Evolutionary conservation across 1,139 yeast genomes (phyloP).

Genomic region (Eremothecium coryli): DNA sequence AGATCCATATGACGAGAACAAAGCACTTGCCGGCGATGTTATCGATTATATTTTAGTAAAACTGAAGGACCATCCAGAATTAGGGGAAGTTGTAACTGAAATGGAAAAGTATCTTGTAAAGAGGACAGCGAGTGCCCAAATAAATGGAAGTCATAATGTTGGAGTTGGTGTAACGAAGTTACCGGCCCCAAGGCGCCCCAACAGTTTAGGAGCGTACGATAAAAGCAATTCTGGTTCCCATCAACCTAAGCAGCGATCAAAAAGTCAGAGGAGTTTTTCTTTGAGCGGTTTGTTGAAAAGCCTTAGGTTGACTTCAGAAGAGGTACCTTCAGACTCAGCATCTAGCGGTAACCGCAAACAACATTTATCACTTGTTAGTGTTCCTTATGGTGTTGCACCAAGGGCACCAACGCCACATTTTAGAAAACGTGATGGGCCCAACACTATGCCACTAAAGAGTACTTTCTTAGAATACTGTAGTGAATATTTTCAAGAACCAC

Average conservation of each 20-base stretch:
- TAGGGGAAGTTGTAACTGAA: conserved; percentile 53
- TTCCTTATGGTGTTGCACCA: conserved; percentile 44
- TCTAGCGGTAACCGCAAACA: conserved; percentile 5
- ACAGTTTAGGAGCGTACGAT: conserved; percentile 7
- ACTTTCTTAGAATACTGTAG: conserved; percentile 82
- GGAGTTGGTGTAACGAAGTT: conserved; percentile 6
- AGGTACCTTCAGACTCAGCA: conserved; percentile 1
- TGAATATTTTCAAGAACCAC: conserved; percentile 95
- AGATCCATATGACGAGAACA: conserved; percentile 84
- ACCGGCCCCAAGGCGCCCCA: conserved; percentile 10
- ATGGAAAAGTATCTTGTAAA: conserved; percentile 57
- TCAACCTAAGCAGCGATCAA: not conserved
- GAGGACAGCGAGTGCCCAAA: conserved; percentile 28
- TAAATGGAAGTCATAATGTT: not conserved
- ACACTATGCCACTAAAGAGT: conserved; percentile 55
- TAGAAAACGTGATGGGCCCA: conserved; percentile 27
- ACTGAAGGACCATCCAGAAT: conserved; percentile 54
- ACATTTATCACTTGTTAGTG: conserved; percentile 22
- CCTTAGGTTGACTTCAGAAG: conserved; percentile 3
- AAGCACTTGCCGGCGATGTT: conserved; percentile 59
- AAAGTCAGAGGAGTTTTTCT: conserved; percentile 3
- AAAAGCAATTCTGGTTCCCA: not conserved
- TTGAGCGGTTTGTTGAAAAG: conserved; percentile 2
- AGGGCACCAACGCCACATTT: conserved; percentile 36
- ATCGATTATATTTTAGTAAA: conserved; percentile 66